Conservation (phyloP, 208 protist genomes). For the Wallacemonas rigidus region DNA sequence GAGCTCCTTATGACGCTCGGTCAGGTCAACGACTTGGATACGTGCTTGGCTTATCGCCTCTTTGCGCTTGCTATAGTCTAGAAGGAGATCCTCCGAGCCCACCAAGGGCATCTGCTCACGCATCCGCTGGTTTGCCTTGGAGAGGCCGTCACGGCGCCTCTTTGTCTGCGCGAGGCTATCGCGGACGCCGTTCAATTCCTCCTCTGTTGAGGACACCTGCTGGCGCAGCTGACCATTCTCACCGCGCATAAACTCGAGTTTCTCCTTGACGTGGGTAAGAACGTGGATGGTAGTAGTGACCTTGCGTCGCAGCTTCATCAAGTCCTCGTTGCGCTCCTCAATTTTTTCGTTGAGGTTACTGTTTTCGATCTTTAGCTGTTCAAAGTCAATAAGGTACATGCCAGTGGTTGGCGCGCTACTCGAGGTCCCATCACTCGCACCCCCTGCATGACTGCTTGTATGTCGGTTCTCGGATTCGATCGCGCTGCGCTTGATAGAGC, state of each 20-base stretch:
- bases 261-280: conserved; percentile 98
- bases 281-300: conserved; percentile 97
- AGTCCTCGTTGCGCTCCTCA: conserved; percentile 98
- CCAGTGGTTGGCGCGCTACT: conserved; percentile 65
- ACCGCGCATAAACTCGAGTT: conserved; percentile 95
- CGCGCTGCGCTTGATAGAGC: conserved; percentile 61
- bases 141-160: conserved; percentile 86
- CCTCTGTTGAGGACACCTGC: conserved; percentile 90
- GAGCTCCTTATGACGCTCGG: conserved; percentile 75
- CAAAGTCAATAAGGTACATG: conserved; percentile 98
- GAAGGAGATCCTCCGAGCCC: conserved; percentile 91
- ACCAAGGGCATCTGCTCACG: conserved; percentile 94
- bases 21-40: conserved; percentile 76
- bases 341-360: conserved; percentile 98
- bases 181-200: conserved; percentile 78
- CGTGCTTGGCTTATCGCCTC: conserved; percentile 68
- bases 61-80: conserved; percentile 95
- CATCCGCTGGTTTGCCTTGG: conserved; percentile 87
- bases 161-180: conserved; percentile 93
- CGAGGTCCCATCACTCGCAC: conserved; percentile 18
- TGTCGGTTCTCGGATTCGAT: conserved; percentile 11
- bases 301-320: conserved; percentile 95
- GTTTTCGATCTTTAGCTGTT: conserved; percentile 99
- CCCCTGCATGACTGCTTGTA: conserved; percentile 22
- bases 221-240: conserved; percentile 90